These are phyloP conservation scores for Domatiomyces globalis DNA, from an alignment of 2,329 filamentous ascomycete species.

Conservation along the genomic window DNA sequence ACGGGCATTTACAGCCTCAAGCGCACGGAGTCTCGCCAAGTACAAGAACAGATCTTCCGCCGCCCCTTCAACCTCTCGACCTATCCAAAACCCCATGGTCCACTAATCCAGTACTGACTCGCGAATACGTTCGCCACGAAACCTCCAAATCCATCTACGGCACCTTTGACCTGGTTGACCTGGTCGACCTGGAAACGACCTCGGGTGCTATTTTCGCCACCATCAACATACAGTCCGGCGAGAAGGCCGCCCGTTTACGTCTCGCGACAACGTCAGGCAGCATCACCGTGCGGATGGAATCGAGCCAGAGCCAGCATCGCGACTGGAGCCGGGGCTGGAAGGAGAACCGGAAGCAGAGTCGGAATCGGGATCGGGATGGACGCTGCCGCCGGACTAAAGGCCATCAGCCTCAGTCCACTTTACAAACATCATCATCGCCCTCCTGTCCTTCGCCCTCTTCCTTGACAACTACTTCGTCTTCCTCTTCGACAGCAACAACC, in stretches of 20 bases:
- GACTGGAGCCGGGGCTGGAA: not conserved
- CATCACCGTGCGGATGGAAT: constrained; percentile 17
- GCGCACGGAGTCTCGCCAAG: not conserved
- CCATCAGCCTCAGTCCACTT: too few species aligned
- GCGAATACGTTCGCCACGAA: constrained; percentile 13
- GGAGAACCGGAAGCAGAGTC: not conserved
- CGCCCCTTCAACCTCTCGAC: not conserved
- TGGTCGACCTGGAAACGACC: constrained; percentile 21
- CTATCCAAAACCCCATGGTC: not conserved
- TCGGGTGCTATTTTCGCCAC: constrained; percentile 21
- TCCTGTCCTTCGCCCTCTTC: not conserved
- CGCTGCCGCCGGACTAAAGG: too few species aligned
- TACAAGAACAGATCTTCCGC: too few species aligned
- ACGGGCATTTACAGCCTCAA: not conserved
- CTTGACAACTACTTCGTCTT: constrained; percentile 6
- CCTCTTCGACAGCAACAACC: not conserved
- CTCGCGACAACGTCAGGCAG: constrained; percentile 19
- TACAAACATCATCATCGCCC: too few species aligned
- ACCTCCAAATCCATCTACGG: constrained; percentile 18
- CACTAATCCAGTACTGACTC: constrained; percentile 7
- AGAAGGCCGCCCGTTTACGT: constrained; percentile 15
- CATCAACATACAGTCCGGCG: constrained; percentile 23
- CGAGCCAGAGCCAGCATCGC: not conserved
- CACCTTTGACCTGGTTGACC: constrained; percentile 22
- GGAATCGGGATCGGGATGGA: not conserved